Conservation (phyloP, 208 protist species). For the Leishmania arabica region DNA sequence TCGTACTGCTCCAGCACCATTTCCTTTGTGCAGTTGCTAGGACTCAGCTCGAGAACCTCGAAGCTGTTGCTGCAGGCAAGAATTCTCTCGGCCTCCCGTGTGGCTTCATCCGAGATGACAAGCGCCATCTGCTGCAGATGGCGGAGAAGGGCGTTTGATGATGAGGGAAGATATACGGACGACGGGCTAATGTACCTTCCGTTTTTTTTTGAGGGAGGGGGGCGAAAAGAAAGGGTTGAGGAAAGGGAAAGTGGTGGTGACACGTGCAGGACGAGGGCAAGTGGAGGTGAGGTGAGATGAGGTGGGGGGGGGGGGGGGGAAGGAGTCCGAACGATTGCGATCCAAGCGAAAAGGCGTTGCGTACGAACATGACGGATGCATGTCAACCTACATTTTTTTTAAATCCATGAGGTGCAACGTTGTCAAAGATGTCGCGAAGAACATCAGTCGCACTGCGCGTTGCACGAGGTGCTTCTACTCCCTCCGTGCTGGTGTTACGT, state of each 20-base stretch:
- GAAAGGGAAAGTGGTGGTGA: not conserved
- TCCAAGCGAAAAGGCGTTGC: not conserved
- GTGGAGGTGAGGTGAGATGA: not conserved
- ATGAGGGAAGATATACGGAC: not conserved
- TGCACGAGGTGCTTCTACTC: not conserved
- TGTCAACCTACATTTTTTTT: not conserved
- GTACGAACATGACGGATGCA: not conserved
- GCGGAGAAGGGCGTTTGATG: not conserved
- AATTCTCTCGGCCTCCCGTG: conserved; percentile 73
- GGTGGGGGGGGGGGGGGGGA: not conserved
- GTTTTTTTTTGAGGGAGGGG: not conserved
- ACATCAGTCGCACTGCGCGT: not conserved
- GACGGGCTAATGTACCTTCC: not conserved
- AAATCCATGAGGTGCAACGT: too few species aligned
- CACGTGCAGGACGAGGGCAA: not conserved
- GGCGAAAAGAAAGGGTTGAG: not conserved
- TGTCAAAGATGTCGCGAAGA: not conserved
- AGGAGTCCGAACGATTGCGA: not conserved
- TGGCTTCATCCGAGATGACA: conserved; percentile 57
- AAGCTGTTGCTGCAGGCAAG: conserved; percentile 71
- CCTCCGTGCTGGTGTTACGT: not conserved
- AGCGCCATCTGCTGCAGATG: conserved; percentile 55
- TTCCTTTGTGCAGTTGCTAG: conserved; percentile 48
- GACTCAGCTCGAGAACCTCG: conserved; percentile 70
- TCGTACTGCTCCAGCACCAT: conserved; percentile 60